Evolutionary conservation across 78 protist genomes (phyloP), one percentile per base, ranked within the genome.

Genomic region (Monocercomonoides exilis): DNA sequence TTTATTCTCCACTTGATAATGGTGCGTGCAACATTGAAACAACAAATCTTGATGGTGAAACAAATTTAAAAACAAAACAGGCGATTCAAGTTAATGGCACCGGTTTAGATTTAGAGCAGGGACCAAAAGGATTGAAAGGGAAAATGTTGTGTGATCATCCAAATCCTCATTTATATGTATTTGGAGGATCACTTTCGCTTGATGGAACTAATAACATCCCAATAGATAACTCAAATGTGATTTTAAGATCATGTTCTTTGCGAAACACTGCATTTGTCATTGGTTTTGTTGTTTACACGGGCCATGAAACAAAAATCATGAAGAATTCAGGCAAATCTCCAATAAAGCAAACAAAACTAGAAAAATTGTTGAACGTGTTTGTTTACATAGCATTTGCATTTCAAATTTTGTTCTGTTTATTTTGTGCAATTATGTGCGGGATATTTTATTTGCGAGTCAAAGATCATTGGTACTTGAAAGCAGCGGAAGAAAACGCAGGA

Each of bases 21-120:
- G 97, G 96, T 36, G 70, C 88, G 35, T 94, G 95, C 77, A 94
- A 92, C 87, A 84, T 97, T 34, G 97, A 97, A 63, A 97, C 99
- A 0, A 44, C 95, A 35, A 93, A 94, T 43, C 87, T 97, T 77
- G 99, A 97, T 43, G 99, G 98, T 32, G 84, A 80, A 80, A 80
- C 84, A 36, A 80, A 80, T 11, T 29, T 80, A 29, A 80, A 80
- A 80, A 6, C 11, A 6, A 80, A 80, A 80, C 84, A 80, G 11
- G 6, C 84, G 32, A 33, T 63, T 33, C n/a, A 33, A 63, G 45
- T 63, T 33, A n/a, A 63, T 33, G 77, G n/a, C 45, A 63, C n/a
- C 45, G 45, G n/a, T n/a, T 63, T 63, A 33, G 77, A 63, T 63
- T 63, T n/a, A 33, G 32, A 33, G n/a, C 45, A 63, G 32, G n/a